Conservation (phyloP, 805 yeast species). For the Saccharomycopsis fermentans region DNA sequence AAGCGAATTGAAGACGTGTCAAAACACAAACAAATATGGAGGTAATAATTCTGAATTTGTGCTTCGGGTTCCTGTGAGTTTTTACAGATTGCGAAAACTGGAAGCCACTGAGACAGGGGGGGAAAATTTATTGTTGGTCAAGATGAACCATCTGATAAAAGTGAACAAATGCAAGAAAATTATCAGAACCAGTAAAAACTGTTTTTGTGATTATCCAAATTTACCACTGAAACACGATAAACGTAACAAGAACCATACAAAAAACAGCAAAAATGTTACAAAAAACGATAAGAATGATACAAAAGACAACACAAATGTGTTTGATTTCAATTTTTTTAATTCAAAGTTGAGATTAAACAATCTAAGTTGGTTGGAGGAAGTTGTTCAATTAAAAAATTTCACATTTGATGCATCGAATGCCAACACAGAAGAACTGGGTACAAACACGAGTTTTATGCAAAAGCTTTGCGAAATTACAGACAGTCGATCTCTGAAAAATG, state of each 20-base stretch:
- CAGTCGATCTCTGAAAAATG: too few species aligned
- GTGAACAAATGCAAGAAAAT: not conserved
- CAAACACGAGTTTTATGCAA: too few species aligned
- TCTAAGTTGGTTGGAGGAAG: too few species aligned
- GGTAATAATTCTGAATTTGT: not conserved
- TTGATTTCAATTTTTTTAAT: not conserved
- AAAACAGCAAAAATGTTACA: too few species aligned
- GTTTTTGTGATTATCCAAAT: not conserved
- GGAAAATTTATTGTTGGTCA: not conserved
- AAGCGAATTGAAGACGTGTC: not conserved
- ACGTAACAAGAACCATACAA: not conserved
- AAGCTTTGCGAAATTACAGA: too few species aligned
- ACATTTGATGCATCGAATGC: too few species aligned
- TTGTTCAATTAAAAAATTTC: too few species aligned
- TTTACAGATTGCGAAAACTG: not conserved
- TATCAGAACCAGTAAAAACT: not conserved
- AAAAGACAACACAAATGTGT: not conserved
- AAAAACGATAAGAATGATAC: too few species aligned
- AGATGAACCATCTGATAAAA: not conserved
- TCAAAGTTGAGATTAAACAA: not conserved
- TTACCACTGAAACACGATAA: not conserved
- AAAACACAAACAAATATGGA: not conserved
- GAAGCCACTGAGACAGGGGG: not conserved
- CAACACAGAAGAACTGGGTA: too few species aligned
- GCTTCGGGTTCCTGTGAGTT: not conserved